Conservation (phyloP, 192 early-diverging fungal species). For the Linnemannia elongata region DNA sequence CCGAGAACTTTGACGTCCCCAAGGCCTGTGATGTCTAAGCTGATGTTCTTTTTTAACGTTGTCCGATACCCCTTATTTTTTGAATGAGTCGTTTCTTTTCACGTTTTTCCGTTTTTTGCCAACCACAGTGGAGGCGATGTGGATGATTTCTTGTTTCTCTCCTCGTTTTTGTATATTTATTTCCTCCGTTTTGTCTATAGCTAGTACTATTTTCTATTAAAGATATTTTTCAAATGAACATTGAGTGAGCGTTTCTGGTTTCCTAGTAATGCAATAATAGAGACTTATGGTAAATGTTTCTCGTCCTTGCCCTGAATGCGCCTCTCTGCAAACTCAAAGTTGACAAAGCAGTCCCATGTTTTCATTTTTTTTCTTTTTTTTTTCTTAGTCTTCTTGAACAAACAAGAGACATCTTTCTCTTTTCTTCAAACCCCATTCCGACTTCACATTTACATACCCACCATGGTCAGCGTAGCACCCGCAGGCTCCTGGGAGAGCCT, state of each 20-base stretch:
- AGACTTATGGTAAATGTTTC: no score
- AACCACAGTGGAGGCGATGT: not conserved
- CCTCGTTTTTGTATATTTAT: constrained; percentile 5
- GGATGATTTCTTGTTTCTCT: not conserved
- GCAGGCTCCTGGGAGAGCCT: constrained; percentile 77
- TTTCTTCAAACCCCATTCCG: not conserved
- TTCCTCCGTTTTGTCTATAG: not conserved
- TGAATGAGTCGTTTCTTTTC: not conserved
- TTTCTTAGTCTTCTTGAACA: not conserved
- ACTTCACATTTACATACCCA: not conserved
- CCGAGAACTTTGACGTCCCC: constrained; percentile 68
- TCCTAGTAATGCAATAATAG: no score
- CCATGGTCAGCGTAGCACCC: constrained; percentile 55
- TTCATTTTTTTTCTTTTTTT: constrained; percentile 21
- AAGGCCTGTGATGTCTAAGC: constrained; percentile 22
- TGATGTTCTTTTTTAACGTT: not conserved
- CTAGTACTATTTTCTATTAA: not conserved
- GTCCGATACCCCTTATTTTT: not conserved
- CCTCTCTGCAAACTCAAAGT: no score
- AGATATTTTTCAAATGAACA: not conserved
- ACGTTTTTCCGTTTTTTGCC: not conserved
- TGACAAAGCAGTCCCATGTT: not conserved
- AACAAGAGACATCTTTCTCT: not conserved
- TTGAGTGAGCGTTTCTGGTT: no score
- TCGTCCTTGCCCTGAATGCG: no score